Base-by-base conservation (phyloP, 106 monocot genomes). In the Cymbidium sinense region DNA sequence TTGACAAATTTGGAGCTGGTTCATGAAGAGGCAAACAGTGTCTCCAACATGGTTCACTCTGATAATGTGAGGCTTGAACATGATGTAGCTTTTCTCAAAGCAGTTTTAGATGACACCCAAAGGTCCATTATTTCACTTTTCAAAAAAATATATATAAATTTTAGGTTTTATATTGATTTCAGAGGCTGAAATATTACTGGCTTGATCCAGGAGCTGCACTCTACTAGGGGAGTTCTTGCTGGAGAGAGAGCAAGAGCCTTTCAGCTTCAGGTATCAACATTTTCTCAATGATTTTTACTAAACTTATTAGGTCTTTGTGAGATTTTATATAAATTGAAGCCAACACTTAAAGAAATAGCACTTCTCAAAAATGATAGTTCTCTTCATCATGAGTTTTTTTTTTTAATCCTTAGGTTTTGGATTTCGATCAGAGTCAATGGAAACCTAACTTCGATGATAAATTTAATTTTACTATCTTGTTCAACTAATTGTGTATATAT, bases 81-180 rank as follows among this genome's bases (percentile, higher is more conserved):
- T 70, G 94, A 99, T 78, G 98, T 99, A 11, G 98, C 98, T 30
- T 99, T 92, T 79, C 86, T 99, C 5, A 99, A 99, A 84, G 98
- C 98, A 12, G 80, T 98, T 80, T 70, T 98, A 58, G 94, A 98
- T 75, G 94, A 94, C 73, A 98, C 94, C 44, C 92, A 78, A 98
- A 98, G 90, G 98, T 90, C 30, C 74, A 74, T 18, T 43, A 15
- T 44, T 70, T 9, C 58, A 4, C 7, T n/a, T 47, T 44, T 21
- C 44, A 34, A 69, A 21, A 4, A 39, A 6, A n/a, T n/a, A 29
- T 29, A 52, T 20, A 20, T 58, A 19, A 67, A 31, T n/a, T 4
- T 33, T 34, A 43, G 58, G 20, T 47, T 47, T 25, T 74, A 44
- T 4, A 39, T 47, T 5, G 0, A 28, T 74, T 1, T n/a, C 43